Conservation (phyloP, 306 rosid genomes). For the Psophocarpus tetragonolobus region DNA sequence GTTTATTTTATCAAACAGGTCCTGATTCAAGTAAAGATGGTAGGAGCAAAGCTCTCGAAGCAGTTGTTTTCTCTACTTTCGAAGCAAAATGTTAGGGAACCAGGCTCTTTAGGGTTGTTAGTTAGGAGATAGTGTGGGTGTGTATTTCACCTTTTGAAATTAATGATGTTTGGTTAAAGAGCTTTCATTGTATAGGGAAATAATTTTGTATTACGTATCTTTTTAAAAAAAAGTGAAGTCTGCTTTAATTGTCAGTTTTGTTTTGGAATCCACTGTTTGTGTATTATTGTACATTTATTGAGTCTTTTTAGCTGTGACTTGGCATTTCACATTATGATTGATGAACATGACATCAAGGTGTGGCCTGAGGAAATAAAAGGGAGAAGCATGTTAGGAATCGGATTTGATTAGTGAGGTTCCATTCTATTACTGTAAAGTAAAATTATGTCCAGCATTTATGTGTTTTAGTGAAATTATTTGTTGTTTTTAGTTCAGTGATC, state of each 20-base stretch:
- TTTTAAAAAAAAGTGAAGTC: background rate
- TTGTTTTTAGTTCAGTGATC: background rate
- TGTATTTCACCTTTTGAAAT: background rate
- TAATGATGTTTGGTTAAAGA: background rate
- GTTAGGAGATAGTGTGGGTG: background rate
- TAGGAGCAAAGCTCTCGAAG: background rate
- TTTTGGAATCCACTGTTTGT: background rate
- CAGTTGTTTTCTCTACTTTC: background rate
- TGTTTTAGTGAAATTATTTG: slow-evolving; percentile 3
- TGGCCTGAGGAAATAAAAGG: background rate
- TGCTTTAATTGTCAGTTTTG: background rate
- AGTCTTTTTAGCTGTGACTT: slow-evolving; percentile 4
- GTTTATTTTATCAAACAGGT: too few species aligned
- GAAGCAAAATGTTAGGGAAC: background rate
- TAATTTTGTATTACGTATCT: background rate
- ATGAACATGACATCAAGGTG: background rate
- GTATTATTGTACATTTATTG: background rate
- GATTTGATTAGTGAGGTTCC: background rate
- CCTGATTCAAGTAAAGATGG: background rate
- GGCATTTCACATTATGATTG: background rate
- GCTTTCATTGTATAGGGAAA: background rate
- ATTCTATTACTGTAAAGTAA: background rate
- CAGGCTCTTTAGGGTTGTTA: background rate
- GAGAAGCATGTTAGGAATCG: background rate
- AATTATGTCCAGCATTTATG: background rate